These are phyloP conservation scores for Pichia thaimueangensis DNA, from an alignment of 805 yeast species.

Conservation along the genomic window DNA sequence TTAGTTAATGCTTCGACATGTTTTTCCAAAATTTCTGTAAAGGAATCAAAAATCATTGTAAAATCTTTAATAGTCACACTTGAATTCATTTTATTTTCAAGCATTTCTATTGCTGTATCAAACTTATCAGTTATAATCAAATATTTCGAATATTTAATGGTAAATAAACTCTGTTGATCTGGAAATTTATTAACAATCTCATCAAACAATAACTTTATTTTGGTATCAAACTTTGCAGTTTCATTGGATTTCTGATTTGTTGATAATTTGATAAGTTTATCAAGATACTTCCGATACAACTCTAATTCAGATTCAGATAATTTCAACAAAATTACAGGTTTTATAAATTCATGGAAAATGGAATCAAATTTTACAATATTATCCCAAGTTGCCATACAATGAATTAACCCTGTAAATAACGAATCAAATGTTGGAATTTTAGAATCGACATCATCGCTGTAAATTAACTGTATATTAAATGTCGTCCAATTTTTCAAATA, in stretches of 20 bases:
- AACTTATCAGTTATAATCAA: conserved; percentile 35
- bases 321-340: conserved; percentile 30
- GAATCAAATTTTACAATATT: conserved; percentile 10
- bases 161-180: conserved; percentile 50
- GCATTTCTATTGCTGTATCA: conserved; percentile 35
- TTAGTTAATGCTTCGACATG: conserved; percentile 17
- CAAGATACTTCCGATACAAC: conserved; percentile 41
- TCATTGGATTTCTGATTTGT: background rate
- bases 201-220: conserved; percentile 24
- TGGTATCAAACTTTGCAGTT: conserved; percentile 1
- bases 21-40: conserved; percentile 54
- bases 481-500: conserved; percentile 4
- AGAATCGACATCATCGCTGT: background rate
- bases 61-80: conserved; percentile 56
- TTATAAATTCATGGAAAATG: conserved; percentile 21
- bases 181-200: conserved; percentile 41
- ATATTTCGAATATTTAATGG: conserved; percentile 42
- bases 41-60: conserved; percentile 54
- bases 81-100: conserved; percentile 41
- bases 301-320: conserved; percentile 41
- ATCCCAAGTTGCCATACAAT: background rate
- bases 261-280: conserved; percentile 27
- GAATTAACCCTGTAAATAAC: conserved; percentile 3
- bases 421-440: background rate
- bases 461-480: background rate